phyloP scores from a whole-genome alignment of 2,329 filamentous ascomycete species.

The Cladosporium sp. region DNA sequence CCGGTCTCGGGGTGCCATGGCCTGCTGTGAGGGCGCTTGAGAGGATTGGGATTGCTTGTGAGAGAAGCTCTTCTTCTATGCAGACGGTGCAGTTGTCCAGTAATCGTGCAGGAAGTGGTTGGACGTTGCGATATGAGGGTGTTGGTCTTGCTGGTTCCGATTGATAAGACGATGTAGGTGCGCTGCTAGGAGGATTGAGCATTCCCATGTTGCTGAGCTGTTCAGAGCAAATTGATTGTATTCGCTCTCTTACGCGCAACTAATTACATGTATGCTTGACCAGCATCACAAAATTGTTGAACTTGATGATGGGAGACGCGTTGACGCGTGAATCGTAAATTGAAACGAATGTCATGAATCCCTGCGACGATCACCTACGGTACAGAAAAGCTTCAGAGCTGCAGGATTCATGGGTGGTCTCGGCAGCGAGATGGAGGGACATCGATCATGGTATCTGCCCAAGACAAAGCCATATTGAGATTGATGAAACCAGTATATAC shows the following conservation, averaged over 20 bases:
- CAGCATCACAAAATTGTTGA: too few species aligned
- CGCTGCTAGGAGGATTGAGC: not conserved
- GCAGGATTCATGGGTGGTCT: too few species aligned
- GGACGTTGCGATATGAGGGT: constrained; percentile 14
- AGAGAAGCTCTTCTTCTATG: constrained; percentile 66
- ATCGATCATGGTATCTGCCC: too few species aligned
- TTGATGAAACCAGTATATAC: too few species aligned
- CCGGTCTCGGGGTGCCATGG: constrained; percentile 41
- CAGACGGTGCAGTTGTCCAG: constrained; percentile 65
- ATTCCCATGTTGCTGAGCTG: not conserved
- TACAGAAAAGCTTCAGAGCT: too few species aligned
- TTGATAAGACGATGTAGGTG: constrained; percentile 5
- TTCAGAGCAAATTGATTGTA: too few species aligned
- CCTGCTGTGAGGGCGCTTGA: constrained; percentile 59
- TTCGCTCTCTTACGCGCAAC: too few species aligned
- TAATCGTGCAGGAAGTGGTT: constrained; percentile 57
- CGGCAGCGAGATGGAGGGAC: too few species aligned
- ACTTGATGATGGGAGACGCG: too few species aligned
- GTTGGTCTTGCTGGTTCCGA: not conserved
- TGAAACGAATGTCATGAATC: not conserved
- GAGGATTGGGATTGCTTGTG: constrained; percentile 50
- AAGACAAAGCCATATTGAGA: too few species aligned
- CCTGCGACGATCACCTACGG: too few species aligned
- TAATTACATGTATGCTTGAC: not conserved
- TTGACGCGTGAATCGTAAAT: too few species aligned